Conservation (phyloP, 1,139 yeast genomes). For the Trichomonascaceae sp. region DNA sequence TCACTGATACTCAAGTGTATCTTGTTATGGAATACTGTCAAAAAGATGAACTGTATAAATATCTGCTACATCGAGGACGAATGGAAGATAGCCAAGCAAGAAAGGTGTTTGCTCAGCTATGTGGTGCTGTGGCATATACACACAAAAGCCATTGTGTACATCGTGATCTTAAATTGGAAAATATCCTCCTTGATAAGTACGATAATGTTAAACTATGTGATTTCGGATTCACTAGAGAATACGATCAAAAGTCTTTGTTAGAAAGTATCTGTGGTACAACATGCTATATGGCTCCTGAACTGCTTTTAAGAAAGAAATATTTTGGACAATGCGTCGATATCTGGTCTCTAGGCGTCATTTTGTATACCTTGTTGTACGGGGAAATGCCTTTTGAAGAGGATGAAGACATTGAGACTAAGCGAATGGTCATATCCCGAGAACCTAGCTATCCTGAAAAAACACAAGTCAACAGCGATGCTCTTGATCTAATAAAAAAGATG, state of each 20-base stretch:
- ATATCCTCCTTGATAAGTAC: conserved; percentile 67
- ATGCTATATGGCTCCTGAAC: conserved; percentile 95
- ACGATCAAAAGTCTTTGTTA: conserved; percentile 49
- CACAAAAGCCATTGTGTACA: conserved; percentile 82
- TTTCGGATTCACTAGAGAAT: conserved; percentile 90
- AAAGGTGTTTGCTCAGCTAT: conserved; percentile 66
- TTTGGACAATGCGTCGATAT: conserved; percentile 72
- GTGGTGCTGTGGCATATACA: conserved; percentile 77
- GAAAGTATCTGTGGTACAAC: conserved; percentile 92
- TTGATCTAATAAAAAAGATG: conserved; percentile 46
- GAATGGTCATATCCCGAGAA: conserved; percentile 56
- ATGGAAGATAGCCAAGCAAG: conserved; percentile 49
- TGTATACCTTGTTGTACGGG: conserved; percentile 84
- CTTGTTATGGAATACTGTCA: conserved; percentile 86
- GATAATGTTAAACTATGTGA: conserved; percentile 74
- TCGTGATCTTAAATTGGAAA: conserved; percentile 84
- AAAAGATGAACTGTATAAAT: conserved; percentile 72
- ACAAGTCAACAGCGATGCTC: conserved; percentile 44
- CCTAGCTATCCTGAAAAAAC: conserved; percentile 45
- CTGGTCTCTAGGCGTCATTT: conserved; percentile 91
- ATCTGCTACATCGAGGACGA: conserved; percentile 48
- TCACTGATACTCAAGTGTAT: conserved; percentile 77
- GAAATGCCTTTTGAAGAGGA: conserved; percentile 88
- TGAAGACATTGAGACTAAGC: conserved; percentile 56
- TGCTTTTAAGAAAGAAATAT: conserved; percentile 61